Percentiles rank a stretch among this genome's conserved stretches.
Conservation (phyloP, 2,329 filamentous ascomycete genomes). For the Byssochlamys sp. region DNA sequence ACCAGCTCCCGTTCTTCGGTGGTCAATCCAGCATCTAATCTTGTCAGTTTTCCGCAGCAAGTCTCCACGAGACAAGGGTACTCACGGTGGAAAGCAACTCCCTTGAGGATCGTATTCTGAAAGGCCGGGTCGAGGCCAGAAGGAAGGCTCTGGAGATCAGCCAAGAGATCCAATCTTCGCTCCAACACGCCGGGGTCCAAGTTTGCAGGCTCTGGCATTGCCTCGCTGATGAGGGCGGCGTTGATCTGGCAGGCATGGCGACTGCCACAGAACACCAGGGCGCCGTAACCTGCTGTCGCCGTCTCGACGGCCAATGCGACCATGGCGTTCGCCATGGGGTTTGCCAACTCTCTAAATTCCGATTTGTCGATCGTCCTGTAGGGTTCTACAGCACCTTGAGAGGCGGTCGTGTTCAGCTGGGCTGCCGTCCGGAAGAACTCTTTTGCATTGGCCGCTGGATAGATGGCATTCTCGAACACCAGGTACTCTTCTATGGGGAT, state of each 20-base stretch:
- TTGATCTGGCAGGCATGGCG: slow-evolving; percentile 58
- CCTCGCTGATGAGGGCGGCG: slow-evolving; percentile 58
- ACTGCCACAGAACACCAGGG: slow-evolving; percentile 64
- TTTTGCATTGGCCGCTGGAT: slow-evolving; percentile 51
- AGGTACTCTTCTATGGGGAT: slow-evolving; percentile 68
- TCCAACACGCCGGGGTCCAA: slow-evolving; percentile 44
- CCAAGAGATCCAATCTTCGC: slow-evolving; percentile 54
- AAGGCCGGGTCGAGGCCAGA: slow-evolving; percentile 58
- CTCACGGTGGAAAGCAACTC: slow-evolving; percentile 66
- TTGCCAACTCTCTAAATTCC: slow-evolving; percentile 51
- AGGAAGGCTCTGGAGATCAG: slow-evolving; percentile 55
- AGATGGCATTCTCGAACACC: slow-evolving; percentile 61
- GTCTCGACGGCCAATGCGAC: slow-evolving; percentile 62
- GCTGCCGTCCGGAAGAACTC: slow-evolving; percentile 50
- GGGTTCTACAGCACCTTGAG: slow-evolving; percentile 26
- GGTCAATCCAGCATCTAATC: slow-evolving; percentile 46
- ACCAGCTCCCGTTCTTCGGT: slow-evolving; percentile 66
- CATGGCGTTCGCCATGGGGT: slow-evolving; percentile 60
- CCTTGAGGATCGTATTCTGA: slow-evolving; percentile 53
- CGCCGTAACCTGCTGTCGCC: slow-evolving; percentile 58
- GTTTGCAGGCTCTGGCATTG: slow-evolving; percentile 47
- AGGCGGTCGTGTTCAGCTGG: slow-evolving; percentile 33
- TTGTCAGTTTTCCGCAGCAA: slow-evolving; percentile 16
- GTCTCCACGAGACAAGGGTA: slow-evolving; percentile 6
- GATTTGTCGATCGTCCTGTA: slow-evolving; percentile 47